phyloP scores from a whole-genome alignment of 805 yeast genomes.

The Saccharomycopsis schoenii region DNA sequence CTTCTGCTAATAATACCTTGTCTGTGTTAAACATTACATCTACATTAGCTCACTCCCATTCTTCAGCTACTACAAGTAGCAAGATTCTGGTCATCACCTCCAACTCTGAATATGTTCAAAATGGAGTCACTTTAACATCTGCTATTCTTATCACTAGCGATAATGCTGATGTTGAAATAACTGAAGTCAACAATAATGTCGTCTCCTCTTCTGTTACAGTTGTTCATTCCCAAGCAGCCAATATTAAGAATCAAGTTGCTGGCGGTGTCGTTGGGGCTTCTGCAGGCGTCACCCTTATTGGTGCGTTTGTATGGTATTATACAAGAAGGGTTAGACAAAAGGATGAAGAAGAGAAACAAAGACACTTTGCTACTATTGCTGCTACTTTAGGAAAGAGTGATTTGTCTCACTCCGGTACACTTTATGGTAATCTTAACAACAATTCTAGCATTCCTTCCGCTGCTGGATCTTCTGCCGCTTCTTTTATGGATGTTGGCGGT shows the following conservation, averaged over 20 bases:
- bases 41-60: constrained; percentile 6
- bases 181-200: constrained; percentile 11
- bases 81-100: constrained; percentile 12
- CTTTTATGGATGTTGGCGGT: background rate
- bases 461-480: background rate
- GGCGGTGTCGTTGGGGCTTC: constrained; percentile 19
- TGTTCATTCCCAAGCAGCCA: constrained; percentile 4
- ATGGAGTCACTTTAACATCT: constrained; percentile 17
- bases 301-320: constrained; percentile 17
- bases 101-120: constrained; percentile 11
- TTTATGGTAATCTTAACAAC: constrained; percentile 5
- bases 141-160: constrained; percentile 10
- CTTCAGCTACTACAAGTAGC: constrained; percentile 9
- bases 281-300: constrained; percentile 16
- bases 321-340: constrained; percentile 17
- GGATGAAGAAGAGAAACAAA: constrained; percentile 18
- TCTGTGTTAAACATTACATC: background rate
- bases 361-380: constrained; percentile 19
- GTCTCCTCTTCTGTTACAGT: constrained; percentile 17
- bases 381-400: constrained; percentile 15
- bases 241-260: constrained; percentile 12
- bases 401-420: constrained; percentile 9
- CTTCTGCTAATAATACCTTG: constrained; percentile 5
- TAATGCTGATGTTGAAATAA: constrained; percentile 13
- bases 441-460: background rate